Evolutionary conservation across 2,329 filamentous ascomycete genomes (phyloP), one percentile per base, ranked within the genome.

Genomic region (Colletotrichum higginsianum): DNA sequence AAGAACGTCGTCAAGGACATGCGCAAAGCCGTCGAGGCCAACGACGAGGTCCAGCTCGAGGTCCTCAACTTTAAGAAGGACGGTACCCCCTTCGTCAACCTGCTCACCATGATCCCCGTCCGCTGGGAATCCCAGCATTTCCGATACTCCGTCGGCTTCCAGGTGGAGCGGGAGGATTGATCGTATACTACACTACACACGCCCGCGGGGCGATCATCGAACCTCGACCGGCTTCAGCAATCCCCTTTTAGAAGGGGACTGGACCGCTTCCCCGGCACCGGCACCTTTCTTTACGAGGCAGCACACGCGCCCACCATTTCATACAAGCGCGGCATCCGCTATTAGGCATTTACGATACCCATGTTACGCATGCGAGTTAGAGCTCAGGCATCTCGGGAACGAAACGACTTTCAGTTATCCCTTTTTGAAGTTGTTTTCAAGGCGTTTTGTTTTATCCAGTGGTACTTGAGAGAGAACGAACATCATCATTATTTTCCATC

Each of bases 51-150:
- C 6, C 85, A 87, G 66, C 75, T 87, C 5, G 77, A 83, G 46
- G 79, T 97, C 16, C 91, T 92, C 78, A 97, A 97, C 79, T 97
- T 95, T 79, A 90, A 92, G 74, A 93, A 94, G 82, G 91, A 93
- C 61, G 94, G 95, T 0, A 88, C 94, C 75, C 87, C 87, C 0
- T 97, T 97, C 78, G 92, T 92, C 85, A 97, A 97, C 76, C 79
- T 95, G 15, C 85, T 97, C 63, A 94, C 92, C n/a, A 94, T 97
- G 85, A 93, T 97, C 64, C 94, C 94, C 0, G 90, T 97, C 44
- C 84, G 85, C 2, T 92, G 91, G 87, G 89, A 93, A 50, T 86
- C 87, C 1, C 84, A 87, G 16, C 87, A 89, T 13, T 89, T 90
- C 72, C 91, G 90, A 72, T 95, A 93, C 78, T 94, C 92, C 61